Percentiles rank a stretch among this genome's conserved stretches.
Conservation (phyloP, 2,329 filamentous ascomycete species). For the Colletotrichum phormii region DNA sequence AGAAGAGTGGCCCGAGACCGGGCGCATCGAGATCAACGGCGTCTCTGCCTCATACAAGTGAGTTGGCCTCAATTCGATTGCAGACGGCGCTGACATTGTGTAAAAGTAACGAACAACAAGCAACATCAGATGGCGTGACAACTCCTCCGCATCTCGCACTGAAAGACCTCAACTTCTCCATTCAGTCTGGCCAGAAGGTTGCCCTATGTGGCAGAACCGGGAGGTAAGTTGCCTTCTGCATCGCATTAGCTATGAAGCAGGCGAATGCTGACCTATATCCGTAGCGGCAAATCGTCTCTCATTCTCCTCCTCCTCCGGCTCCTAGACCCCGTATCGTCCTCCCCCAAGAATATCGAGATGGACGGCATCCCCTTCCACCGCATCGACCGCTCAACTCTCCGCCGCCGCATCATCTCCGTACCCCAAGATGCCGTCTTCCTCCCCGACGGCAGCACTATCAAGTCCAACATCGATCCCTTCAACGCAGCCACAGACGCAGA, state of each 20-base stretch:
- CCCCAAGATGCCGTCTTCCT: slow-evolving; percentile 62
- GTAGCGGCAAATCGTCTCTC: slow-evolving; percentile 50
- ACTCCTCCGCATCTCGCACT: slow-evolving; percentile 22
- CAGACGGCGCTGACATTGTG: not conserved
- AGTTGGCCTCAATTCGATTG: not conserved
- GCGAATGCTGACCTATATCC: not conserved
- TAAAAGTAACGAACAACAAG: slow-evolving; percentile 18
- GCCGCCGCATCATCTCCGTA: slow-evolving; percentile 56
- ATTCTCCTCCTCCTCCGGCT: slow-evolving; percentile 48
- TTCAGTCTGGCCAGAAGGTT: slow-evolving; percentile 37
- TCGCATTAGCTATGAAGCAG: rapidly evolving
- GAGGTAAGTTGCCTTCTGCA: slow-evolving; percentile 26
- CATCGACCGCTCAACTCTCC: slow-evolving; percentile 52
- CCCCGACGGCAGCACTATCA: slow-evolving; percentile 49
- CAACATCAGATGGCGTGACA: not conserved
- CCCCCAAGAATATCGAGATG: slow-evolving; percentile 46
- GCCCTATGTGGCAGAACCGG: slow-evolving; percentile 42
- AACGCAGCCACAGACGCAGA: slow-evolving; percentile 40
- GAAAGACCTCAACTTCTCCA: slow-evolving; percentile 32
- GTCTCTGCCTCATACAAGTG: slow-evolving; percentile 38
- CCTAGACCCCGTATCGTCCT: slow-evolving; percentile 44
- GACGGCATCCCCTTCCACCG: slow-evolving; percentile 49
- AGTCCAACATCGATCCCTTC: slow-evolving; percentile 52
- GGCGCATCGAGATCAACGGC: slow-evolving; percentile 35
- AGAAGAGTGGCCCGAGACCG: slow-evolving; percentile 36